Percentiles rank a stretch among this genome's conserved stretches.
Evolutionary conservation across 495 filamentous ascomycete species (phyloP).

Genomic region (Neurospora sp.): DNA sequence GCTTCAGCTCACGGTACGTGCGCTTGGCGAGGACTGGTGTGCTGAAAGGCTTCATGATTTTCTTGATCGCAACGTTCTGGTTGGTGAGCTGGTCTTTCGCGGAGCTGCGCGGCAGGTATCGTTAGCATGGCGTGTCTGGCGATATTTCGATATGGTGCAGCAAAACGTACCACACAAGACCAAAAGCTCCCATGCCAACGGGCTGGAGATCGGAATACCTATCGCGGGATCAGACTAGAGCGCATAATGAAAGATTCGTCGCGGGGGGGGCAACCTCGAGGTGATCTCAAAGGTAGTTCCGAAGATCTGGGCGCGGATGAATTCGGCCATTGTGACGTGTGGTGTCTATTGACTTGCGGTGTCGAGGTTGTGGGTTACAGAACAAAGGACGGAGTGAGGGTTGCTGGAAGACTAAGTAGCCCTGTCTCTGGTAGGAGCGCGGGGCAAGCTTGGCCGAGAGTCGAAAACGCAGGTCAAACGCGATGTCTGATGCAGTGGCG

Average conservation of each 20-base stretch:
- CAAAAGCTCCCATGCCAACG: constrained; percentile 98
- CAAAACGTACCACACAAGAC: constrained; percentile 77
- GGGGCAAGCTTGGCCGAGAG: not conserved
- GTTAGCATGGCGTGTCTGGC: constrained; percentile 10
- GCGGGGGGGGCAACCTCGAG: constrained; percentile 60
- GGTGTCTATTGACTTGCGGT: constrained; percentile 2
- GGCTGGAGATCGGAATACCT: constrained; percentile 97
- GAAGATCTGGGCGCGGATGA: constrained; percentile 98
- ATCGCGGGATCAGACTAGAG: constrained; percentile 13
- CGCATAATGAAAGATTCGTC: constrained; percentile 3
- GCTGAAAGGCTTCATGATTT: constrained; percentile 99
- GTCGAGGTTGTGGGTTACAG: constrained; percentile 2
- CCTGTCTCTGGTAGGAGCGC: not conserved
- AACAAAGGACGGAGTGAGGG: not conserved
- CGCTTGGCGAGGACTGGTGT: constrained; percentile 94
- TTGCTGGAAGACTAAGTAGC: not conserved
- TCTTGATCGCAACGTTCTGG: constrained; percentile 95
- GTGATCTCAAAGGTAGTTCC: constrained; percentile 99
- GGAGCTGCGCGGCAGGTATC: constrained; percentile 48
- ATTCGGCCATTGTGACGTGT: constrained; percentile 71
- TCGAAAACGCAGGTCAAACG: not conserved
- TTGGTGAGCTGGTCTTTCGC: constrained; percentile 94
- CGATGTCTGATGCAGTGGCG: not conserved
- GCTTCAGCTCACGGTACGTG: constrained; percentile 94
- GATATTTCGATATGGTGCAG: not conserved